These are phyloP conservation scores for Monosporascus sp. DNA, from an alignment of 2,329 filamentous ascomycete genomes.

Conservation along the genomic window DNA sequence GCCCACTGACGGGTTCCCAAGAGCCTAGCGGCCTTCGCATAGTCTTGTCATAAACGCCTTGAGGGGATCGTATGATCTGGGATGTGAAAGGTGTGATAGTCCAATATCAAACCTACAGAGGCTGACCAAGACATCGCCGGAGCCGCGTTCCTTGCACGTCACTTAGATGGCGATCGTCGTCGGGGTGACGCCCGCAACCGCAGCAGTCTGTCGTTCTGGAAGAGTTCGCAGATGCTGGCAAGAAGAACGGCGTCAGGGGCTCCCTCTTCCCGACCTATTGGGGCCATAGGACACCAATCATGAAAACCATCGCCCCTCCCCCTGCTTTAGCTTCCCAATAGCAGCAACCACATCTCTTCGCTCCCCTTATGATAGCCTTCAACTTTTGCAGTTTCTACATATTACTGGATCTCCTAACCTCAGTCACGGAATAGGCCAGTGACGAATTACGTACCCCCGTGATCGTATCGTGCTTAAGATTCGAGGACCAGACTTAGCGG, in stretches of 20 bases:
- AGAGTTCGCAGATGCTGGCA: background rate
- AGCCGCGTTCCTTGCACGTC: too few relatives aligned
- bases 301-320: background rate
- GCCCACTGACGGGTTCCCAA: too few relatives aligned
- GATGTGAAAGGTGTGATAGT: too few relatives aligned
- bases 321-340: background rate
- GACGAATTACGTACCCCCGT: background rate
- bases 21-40: too few relatives aligned
- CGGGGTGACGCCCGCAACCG: too few relatives aligned
- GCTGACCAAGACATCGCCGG: too few relatives aligned
- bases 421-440: background rate
- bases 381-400: background rate
- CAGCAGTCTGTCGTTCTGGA: background rate
- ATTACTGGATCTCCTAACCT: background rate
- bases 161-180: too few relatives aligned
- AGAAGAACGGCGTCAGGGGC: background rate
- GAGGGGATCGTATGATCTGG: too few relatives aligned
- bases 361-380: background rate
- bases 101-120: too few relatives aligned
- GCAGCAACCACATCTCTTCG: background rate
- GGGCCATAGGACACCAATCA: background rate
- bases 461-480: background rate
- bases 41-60: too few relatives aligned
- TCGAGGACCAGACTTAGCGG: background rate
- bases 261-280: background rate